Conservation (phyloP, 129 eudicot genomes). For the Flaveria sonorensis region DNA sequence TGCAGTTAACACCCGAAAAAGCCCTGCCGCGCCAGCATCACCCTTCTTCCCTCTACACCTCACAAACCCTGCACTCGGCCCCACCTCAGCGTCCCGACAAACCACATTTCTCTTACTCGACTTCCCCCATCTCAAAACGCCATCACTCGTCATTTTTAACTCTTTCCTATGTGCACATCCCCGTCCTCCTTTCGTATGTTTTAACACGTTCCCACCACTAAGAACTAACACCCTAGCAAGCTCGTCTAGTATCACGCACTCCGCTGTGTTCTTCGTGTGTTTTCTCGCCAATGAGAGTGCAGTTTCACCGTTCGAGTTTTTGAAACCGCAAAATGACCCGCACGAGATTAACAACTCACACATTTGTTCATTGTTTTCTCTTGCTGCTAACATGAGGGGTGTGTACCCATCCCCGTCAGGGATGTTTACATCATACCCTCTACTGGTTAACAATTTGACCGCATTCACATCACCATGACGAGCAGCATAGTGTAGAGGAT, state of each 20-base stretch:
- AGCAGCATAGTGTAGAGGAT: slow-evolving; percentile 83
- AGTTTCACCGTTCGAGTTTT: slow-evolving; percentile 68
- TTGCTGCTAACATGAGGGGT: slow-evolving; percentile 93
- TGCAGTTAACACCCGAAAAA: slow-evolving; percentile 66
- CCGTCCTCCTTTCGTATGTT: slow-evolving; percentile 80
- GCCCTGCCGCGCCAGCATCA: slow-evolving; percentile 52
- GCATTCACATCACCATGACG: slow-evolving; percentile 74
- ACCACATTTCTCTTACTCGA: slow-evolving; percentile 69
- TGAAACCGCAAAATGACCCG: slow-evolving; percentile 56
- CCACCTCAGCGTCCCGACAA: slow-evolving; percentile 68
- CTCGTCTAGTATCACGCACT: slow-evolving; percentile 57
- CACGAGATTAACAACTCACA: slow-evolving; percentile 59
- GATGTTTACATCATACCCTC: slow-evolving; percentile 76
- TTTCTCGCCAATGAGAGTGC: slow-evolving; percentile 67
- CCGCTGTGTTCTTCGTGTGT: slow-evolving; percentile 40
- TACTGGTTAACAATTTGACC: slow-evolving; percentile 47
- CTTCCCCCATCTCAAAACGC: slow-evolving; percentile 81
- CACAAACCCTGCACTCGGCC: slow-evolving; percentile 61
- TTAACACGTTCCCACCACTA: slow-evolving; percentile 50
- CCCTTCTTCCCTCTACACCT: slow-evolving; percentile 63
- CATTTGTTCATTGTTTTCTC: slow-evolving; percentile 59
- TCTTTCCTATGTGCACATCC: slow-evolving; percentile 65
- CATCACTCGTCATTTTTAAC: slow-evolving; percentile 55
- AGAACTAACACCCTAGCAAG: slow-evolving; percentile 68
- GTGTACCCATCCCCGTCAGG: slow-evolving; percentile 82